Percentiles rank a stretch among this genome's conserved stretches.
phyloP scores from a whole-genome alignment of 2,329 filamentous ascomycete species.

The Fusarium albidum region DNA sequence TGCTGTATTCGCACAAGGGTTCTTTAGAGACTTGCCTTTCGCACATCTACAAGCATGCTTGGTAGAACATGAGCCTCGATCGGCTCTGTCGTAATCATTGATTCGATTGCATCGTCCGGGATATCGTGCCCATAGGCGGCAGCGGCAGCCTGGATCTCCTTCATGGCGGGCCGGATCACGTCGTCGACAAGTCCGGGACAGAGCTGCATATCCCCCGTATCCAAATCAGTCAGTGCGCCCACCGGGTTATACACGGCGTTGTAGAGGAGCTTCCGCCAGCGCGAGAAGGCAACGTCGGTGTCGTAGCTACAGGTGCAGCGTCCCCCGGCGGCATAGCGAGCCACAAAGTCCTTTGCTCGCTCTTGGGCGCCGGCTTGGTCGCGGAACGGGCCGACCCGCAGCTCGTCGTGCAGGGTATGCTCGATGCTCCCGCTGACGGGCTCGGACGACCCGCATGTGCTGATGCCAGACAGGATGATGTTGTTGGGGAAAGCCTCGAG shows the following conservation, averaged over 20 bases:
- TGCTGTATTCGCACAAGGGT: not conserved
- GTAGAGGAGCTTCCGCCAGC: constrained; percentile 38
- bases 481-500: constrained; percentile 31
- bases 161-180: constrained; percentile 36
- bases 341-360: constrained; percentile 33
- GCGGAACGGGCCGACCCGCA: constrained; percentile 34
- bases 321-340: constrained; percentile 32
- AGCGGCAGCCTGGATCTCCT: constrained; percentile 32
- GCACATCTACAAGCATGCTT: constrained; percentile 37
- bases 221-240: constrained; percentile 30
- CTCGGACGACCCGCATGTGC: constrained; percentile 39
- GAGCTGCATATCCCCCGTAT: constrained; percentile 38
- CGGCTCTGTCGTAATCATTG: constrained; percentile 33
- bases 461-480: constrained; percentile 36
- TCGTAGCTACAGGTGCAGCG: constrained; percentile 30
- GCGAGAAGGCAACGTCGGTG: constrained; percentile 33
- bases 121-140: constrained; percentile 35
- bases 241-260: constrained; percentile 37
- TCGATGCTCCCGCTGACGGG: constrained; percentile 28
- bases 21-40: constrained; percentile 23
- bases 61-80: constrained; percentile 36
- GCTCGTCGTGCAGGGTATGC: constrained; percentile 34
- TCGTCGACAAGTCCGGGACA: constrained; percentile 35
- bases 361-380: constrained; percentile 24
- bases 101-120: constrained; percentile 33